Conservation (phyloP, 345 rosid species). For the Pelargonium nanum region DNA sequence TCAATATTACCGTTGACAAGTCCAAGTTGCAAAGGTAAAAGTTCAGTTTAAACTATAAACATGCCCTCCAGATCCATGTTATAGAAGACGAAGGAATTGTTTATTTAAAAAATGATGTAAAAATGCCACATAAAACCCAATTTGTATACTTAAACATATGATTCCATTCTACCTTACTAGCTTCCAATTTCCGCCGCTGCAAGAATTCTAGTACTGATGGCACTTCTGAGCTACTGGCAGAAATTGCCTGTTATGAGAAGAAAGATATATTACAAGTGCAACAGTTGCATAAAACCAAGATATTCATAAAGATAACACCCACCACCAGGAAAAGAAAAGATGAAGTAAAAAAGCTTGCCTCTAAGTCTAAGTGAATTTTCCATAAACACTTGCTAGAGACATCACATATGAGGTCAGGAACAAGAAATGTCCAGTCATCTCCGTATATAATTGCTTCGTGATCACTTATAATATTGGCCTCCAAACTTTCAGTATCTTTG, state of each 20-base stretch:
- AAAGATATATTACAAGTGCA: constrained; percentile 5
- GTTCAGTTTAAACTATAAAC: not conserved
- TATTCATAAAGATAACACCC: constrained; percentile 2
- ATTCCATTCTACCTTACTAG: constrained; percentile 53
- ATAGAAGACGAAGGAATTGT: not conserved
- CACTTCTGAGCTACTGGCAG: constrained; percentile 90
- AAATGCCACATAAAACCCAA: not conserved
- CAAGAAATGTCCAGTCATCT: constrained; percentile 82
- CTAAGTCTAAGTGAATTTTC: constrained; percentile 86
- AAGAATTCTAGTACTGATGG: constrained; percentile 76
- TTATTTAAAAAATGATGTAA: not conserved
- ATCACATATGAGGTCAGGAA: constrained; percentile 84
- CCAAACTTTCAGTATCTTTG: constrained; percentile 45
- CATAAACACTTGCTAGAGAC: constrained; percentile 60
- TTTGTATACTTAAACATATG: constrained; percentile 3
- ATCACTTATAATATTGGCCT: constrained; percentile 33
- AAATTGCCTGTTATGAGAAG: constrained; percentile 61
- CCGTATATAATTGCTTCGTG: constrained; percentile 56
- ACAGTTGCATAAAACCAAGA: not conserved
- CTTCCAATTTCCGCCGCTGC: constrained; percentile 86
- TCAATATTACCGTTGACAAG: too few relatives aligned
- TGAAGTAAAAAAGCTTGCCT: constrained; percentile 38
- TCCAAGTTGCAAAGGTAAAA: too few relatives aligned
- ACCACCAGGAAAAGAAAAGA: not conserved
- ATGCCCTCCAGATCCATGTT: not conserved